Evolutionary conservation across 1,139 yeast species (phyloP).

Genomic region (Taphrina deformans): DNA sequence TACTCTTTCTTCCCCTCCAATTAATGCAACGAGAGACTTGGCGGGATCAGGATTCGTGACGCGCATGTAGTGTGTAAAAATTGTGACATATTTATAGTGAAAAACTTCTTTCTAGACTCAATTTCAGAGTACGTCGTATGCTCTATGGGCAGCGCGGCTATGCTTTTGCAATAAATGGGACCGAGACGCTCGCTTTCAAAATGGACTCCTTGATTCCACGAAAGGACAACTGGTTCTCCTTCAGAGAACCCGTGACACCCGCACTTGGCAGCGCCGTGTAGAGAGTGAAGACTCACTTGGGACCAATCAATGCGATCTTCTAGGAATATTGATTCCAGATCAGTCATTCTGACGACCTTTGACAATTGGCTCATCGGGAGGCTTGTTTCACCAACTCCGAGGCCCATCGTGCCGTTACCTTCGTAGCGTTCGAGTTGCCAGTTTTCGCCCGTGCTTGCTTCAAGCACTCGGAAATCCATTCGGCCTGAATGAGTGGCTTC

Average conservation of each 20-base stretch:
- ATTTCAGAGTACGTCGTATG: not conserved
- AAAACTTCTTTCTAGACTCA: not conserved
- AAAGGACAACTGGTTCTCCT: not conserved
- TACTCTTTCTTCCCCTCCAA: too few relatives aligned
- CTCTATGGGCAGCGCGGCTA: not conserved
- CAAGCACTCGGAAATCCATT: conserved; percentile 35
- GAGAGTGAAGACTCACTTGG: not conserved
- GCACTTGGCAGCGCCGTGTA: not conserved
- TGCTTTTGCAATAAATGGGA: not conserved
- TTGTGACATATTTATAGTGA: conserved; percentile 3
- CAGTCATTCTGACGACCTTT: not conserved
- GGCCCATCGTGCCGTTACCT: conserved; percentile 39
- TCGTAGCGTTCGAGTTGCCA: conserved; percentile 33
- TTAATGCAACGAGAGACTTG: too few relatives aligned
- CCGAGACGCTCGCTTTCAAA: not conserved
- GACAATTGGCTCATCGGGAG: not conserved
- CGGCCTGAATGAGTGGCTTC: conserved; percentile 33
- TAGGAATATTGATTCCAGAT: not conserved
- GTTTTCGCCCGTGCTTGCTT: conserved; percentile 36
- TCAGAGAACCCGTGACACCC: not conserved
- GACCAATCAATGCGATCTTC: not conserved
- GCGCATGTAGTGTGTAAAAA: too few relatives aligned
- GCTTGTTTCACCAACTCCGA: conserved; percentile 35
- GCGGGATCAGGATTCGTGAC: too few relatives aligned
- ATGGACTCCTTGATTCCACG: not conserved